Percentiles rank a stretch among this genome's conserved stretches.
phyloP scores from a whole-genome alignment of 495 filamentous ascomycete species.

The Xylaria sp. region DNA sequence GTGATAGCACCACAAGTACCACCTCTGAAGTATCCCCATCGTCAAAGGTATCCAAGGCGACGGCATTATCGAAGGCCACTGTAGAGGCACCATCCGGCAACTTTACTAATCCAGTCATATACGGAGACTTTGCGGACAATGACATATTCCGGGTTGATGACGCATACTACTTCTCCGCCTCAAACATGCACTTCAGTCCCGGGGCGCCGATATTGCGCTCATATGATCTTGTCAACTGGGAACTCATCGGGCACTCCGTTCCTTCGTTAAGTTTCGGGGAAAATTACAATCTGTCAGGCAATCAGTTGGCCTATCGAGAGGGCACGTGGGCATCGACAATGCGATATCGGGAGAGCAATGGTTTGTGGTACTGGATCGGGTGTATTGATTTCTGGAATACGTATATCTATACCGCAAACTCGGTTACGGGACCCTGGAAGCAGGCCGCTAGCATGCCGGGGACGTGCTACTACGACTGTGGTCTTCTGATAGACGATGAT shows the following conservation, averaged over 20 bases:
- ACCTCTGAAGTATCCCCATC: no score
- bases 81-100: not conserved
- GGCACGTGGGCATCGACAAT: conserved; percentile 64
- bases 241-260: conserved; percentile 60
- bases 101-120: conserved; percentile 40
- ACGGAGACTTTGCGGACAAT: conserved; percentile 42
- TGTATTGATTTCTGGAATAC: conserved; percentile 55
- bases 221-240: conserved; percentile 65
- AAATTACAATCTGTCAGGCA: conserved; percentile 54
- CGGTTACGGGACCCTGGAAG: conserved; percentile 35
- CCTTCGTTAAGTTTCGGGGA: conserved; percentile 56
- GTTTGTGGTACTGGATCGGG: conserved; percentile 63
- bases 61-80: not conserved
- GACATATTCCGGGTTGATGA: conserved; percentile 39
- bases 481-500: conserved; percentile 64
- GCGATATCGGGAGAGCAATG: conserved; percentile 54
- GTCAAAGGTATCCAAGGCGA: not conserved
- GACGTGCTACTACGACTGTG: conserved; percentile 66
- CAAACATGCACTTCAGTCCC: conserved; percentile 64
- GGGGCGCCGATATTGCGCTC: conserved; percentile 65
- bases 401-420: conserved; percentile 58
- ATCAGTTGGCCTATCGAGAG: conserved; percentile 51
- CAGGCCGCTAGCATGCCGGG: conserved; percentile 23
- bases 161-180: conserved; percentile 60
- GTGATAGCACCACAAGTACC: no score